Evolutionary conservation across 208 protist genomes (phyloP).

Genomic region (Acanthamoeba polyphaga): DNA sequence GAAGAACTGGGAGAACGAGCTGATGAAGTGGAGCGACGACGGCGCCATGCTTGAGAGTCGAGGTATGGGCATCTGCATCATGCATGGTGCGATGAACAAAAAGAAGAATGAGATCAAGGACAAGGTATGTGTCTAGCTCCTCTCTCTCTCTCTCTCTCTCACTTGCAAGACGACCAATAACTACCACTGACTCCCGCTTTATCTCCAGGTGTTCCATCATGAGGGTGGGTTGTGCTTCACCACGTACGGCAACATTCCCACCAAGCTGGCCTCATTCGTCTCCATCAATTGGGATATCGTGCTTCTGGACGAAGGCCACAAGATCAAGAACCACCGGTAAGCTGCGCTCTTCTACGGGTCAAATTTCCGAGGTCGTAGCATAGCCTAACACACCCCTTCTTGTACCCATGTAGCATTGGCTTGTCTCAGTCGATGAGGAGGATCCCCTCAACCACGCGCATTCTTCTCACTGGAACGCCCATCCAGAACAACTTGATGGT

Average conservation of each 20-base stretch:
- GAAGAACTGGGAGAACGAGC: slow-evolving; percentile 71
- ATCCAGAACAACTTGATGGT: slow-evolving; percentile 85
- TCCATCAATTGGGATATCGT: slow-evolving; percentile 80
- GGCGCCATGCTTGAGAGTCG: slow-evolving; percentile 15
- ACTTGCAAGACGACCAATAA: background rate
- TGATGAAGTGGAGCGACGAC: slow-evolving; percentile 67
- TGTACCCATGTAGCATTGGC: slow-evolving; percentile 69
- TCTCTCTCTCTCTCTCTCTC: too few species aligned
- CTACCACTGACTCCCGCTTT: background rate
- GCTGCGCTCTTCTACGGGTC: background rate
- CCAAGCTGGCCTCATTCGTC: slow-evolving; percentile 48
- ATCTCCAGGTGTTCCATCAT: slow-evolving; percentile 6
- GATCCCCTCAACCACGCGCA: slow-evolving; percentile 60
- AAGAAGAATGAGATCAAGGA: slow-evolving; percentile 67
- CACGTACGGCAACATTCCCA: slow-evolving; percentile 69
- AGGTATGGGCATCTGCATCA: slow-evolving; percentile 42
- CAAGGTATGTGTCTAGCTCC: background rate
- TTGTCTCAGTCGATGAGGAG: slow-evolving; percentile 72
- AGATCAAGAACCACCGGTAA: slow-evolving; percentile 84
- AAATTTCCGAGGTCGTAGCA: background rate
- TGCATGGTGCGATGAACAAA: slow-evolving; percentile 64
- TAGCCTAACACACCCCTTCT: background rate
- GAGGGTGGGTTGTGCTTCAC: slow-evolving; percentile 66
- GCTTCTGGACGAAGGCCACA: slow-evolving; percentile 86
- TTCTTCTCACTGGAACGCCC: slow-evolving; percentile 87